Evolutionary conservation across 2,329 filamentous ascomycete species (phyloP).

Genomic region (Sclerotinia glacialis): DNA sequence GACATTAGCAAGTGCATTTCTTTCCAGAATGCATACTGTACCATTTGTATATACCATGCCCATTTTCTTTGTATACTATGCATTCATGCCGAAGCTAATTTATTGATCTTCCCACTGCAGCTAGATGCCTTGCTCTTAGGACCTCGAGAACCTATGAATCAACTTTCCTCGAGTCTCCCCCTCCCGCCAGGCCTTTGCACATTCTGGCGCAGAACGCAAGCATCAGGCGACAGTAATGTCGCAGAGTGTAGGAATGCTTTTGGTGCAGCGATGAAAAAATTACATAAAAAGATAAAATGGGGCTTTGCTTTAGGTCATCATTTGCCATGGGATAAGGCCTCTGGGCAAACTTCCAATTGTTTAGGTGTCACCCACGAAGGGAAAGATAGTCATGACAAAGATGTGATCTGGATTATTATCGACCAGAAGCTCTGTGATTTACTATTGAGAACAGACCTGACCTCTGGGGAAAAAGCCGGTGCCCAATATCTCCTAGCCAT

Average conservation of each 20-base stretch:
- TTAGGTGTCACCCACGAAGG: background rate
- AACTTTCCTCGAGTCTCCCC: background rate
- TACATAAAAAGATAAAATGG: background rate
- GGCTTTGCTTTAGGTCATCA: background rate
- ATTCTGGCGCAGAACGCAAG: constrained; percentile 1
- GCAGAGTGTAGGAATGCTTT: background rate
- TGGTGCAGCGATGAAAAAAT: background rate
- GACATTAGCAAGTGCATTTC: constrained; percentile 35
- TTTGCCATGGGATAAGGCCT: background rate
- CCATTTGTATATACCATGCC: background rate
- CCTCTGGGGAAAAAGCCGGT: constrained; percentile 9
- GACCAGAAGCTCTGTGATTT: background rate
- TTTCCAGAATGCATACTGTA: constrained; percentile 18
- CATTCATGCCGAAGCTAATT: background rate
- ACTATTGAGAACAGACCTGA: constrained; percentile 14
- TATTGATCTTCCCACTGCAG: background rate
- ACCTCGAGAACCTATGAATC: background rate
- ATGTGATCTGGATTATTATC: constrained; percentile 5
- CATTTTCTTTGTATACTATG: background rate
- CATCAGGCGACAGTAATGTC: background rate
- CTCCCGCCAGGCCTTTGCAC: background rate
- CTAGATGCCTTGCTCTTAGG: constrained; percentile 12
- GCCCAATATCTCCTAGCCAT: constrained; percentile 2
- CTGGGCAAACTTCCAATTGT: background rate
- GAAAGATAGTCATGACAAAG: background rate